phyloP scores from a whole-genome alignment of 1,284 basidiomycete species.

The Kalmanozyma brasiliensis region DNA sequence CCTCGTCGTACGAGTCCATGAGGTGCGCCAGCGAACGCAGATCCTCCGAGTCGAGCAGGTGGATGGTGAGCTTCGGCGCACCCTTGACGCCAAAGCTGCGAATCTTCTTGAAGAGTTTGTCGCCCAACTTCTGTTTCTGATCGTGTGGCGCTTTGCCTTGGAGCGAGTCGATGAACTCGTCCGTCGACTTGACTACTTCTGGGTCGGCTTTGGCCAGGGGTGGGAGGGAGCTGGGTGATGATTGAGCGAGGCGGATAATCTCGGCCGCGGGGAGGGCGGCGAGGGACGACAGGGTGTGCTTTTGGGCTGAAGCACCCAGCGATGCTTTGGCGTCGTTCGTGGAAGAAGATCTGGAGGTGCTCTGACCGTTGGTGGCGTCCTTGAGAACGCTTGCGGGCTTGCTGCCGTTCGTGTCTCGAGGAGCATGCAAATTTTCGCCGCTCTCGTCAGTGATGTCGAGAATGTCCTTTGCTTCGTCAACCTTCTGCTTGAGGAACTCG shows the following conservation, averaged over 20 bases:
- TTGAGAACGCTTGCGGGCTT: conserved; percentile 8
- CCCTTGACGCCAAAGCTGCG: conserved; percentile 82
- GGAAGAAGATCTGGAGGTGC: conserved; percentile 22
- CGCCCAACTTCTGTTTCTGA: conserved; percentile 77
- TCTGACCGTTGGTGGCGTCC: conserved; percentile 48
- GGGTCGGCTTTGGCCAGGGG: conserved; percentile 79
- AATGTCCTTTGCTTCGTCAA: conserved; percentile 83
- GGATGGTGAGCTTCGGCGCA: conserved; percentile 74
- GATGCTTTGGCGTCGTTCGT: conserved; percentile 1
- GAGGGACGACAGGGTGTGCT: conserved; percentile 69
- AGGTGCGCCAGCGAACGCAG: conserved; percentile 82
- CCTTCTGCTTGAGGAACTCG: conserved; percentile 80
- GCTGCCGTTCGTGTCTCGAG: not conserved
- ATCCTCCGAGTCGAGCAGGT: conserved; percentile 83
- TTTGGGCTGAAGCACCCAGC: not conserved
- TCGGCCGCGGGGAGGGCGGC: conserved; percentile 75
- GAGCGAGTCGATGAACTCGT: conserved; percentile 80
- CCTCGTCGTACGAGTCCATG: conserved; percentile 84
- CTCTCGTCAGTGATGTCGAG: conserved; percentile 68
- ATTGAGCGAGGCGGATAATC: conserved; percentile 74
- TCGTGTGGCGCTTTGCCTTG: conserved; percentile 74
- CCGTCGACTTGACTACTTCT: conserved; percentile 76
- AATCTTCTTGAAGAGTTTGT: conserved; percentile 75
- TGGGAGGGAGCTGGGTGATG: conserved; percentile 71
- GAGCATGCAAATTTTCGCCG: conserved; percentile 21